Evolutionary conservation across 2,329 filamentous ascomycete genomes (phyloP).

Genomic region (Onygenales sp.): DNA sequence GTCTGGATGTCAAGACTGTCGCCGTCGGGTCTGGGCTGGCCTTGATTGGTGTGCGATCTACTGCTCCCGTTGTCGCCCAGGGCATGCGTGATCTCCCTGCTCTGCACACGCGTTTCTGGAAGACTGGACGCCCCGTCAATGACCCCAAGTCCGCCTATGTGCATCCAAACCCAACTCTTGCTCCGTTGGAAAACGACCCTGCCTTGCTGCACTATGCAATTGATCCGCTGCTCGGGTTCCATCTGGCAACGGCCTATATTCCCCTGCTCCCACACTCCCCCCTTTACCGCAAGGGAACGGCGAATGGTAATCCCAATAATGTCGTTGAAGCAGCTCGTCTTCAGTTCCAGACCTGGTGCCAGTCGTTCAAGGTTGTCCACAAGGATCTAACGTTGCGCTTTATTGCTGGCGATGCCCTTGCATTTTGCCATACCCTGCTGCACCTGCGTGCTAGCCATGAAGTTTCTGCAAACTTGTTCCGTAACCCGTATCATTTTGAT

Average conservation of each 20-base stretch:
- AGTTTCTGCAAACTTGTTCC: conserved; percentile 33
- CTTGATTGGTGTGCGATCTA: conserved; percentile 12
- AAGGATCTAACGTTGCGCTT: conserved; percentile 37
- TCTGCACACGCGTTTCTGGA: conserved; percentile 19
- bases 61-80: conserved; percentile 17
- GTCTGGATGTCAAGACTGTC: conserved; percentile 7
- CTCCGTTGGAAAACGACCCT: conserved; percentile 12
- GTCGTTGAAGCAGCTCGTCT: conserved; percentile 8
- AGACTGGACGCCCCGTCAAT: conserved; percentile 16
- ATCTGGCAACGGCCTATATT: conserved; percentile 43
- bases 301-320: neutral
- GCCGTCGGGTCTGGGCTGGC: conserved; percentile 10
- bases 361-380: conserved; percentile 13
- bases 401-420: conserved; percentile 39
- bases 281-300: conserved; percentile 15
- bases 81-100: conserved; percentile 7
- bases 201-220: conserved; percentile 39
- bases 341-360: conserved; percentile 18
- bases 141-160: conserved; percentile 28
- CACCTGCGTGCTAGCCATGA: conserved; percentile 21
- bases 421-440: conserved; percentile 46
- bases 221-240: conserved; percentile 48
- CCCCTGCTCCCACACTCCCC: conserved; percentile 32
- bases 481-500: conserved; percentile 31
- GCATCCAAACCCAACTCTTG: neutral